Percentiles rank a stretch among this genome's conserved stretches.
Evolutionary conservation across 768 basidiomycete genomes (phyloP).

Genomic region (Mycena galopus): DNA sequence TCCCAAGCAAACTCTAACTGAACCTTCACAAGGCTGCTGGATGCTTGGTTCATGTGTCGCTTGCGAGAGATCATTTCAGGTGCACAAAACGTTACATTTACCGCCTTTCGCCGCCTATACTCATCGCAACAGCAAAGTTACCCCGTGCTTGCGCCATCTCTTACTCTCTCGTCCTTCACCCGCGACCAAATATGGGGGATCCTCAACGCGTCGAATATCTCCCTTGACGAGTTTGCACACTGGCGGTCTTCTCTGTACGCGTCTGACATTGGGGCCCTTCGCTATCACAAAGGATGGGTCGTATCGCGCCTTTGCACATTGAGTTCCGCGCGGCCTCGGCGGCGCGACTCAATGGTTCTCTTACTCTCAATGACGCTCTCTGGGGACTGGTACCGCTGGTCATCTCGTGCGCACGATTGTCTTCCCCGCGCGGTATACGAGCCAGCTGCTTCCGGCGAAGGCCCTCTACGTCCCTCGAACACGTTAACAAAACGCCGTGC

Average conservation of each 20-base stretch:
- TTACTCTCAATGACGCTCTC: too few species aligned
- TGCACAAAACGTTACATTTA: not conserved
- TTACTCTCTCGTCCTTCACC: constrained; percentile 51
- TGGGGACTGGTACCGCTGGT: too few species aligned
- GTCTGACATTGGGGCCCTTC: constrained; percentile 51
- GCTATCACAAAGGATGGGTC: too few species aligned
- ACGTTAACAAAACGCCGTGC: too few species aligned
- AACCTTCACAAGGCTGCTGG: not conserved
- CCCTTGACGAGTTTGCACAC: constrained; percentile 51
- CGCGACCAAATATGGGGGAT: constrained; percentile 57
- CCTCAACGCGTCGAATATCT: constrained; percentile 48
- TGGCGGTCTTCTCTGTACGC: constrained; percentile 56
- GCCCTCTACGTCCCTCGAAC: too few species aligned
- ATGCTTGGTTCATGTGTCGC: constrained; percentile 31
- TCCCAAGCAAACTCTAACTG: not conserved
- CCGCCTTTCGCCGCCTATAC: constrained; percentile 20
- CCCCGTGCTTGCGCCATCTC: constrained; percentile 49
- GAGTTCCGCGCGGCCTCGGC: too few species aligned
- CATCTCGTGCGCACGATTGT: too few species aligned
- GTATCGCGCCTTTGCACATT: too few species aligned
- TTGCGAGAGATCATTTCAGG: not conserved
- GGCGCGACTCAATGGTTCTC: too few species aligned
- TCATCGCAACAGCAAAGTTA: constrained; percentile 42
- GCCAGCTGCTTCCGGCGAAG: too few species aligned
- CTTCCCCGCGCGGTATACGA: too few species aligned